Evolutionary conservation across 306 rosid genomes (phyloP).

Genomic region (Vicia faba): DNA sequence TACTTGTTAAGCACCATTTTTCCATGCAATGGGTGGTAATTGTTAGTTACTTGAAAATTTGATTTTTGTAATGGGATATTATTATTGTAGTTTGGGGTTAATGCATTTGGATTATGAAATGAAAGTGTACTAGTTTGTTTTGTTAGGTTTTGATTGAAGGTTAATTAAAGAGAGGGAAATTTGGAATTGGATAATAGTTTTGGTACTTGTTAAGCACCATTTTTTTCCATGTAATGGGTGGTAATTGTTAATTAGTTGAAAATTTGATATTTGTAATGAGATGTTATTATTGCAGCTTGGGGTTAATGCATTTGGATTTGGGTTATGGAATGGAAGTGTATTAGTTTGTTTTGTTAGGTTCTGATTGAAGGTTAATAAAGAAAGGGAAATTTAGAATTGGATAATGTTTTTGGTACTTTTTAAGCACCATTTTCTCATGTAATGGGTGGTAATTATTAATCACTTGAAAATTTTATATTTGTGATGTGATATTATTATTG

Average conservation of each 20-base stretch:
- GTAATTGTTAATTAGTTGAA: constrained; percentile 12
- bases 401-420: background rate
- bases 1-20: background rate
- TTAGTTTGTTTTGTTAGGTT: background rate
- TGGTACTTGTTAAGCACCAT: background rate
- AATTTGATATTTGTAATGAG: background rate
- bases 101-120: constrained; percentile 8
- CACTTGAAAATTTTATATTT: constrained; percentile 22
- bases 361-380: background rate
- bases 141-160: background rate
- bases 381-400: background rate
- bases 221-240: constrained; percentile 5
- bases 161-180: background rate
- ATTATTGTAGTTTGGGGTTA: background rate
- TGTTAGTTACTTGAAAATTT: constrained; percentile 6
- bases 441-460: background rate
- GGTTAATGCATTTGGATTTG: background rate
- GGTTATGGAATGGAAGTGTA: background rate
- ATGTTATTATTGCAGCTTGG: background rate
- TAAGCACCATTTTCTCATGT: background rate
- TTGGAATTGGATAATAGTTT: too few species aligned
- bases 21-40: constrained; percentile 7
- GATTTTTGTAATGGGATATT: background rate
- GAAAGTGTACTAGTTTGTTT: background rate
- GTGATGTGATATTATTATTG: constrained; percentile 41